These are phyloP conservation scores for Davidsoniella eucalypti DNA, from an alignment of 2,329 filamentous ascomycete genomes.

Conservation along the genomic window DNA sequence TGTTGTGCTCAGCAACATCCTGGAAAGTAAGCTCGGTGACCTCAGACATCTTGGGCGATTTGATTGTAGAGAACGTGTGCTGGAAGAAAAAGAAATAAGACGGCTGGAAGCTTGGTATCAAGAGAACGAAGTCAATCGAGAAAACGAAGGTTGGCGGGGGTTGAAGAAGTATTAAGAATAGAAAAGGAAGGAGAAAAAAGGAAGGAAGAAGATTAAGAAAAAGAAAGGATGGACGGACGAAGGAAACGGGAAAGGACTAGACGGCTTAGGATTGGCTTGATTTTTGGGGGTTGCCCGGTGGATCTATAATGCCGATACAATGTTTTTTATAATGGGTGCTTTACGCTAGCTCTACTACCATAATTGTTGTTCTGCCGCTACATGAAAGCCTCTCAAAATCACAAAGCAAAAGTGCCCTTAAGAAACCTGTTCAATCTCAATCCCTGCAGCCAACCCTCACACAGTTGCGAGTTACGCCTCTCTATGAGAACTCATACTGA, in stretches of 20 bases:
- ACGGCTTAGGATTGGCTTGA: neutral
- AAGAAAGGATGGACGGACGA: neutral
- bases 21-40: slow-evolving; percentile 49
- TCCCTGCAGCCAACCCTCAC: too few relatives aligned
- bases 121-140: neutral
- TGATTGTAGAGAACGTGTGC: neutral
- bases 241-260: slow-evolving; percentile 1
- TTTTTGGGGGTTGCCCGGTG: neutral
- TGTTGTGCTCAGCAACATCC: slow-evolving; percentile 71
- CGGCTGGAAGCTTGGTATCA: neutral
- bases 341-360: too few relatives aligned
- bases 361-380: too few relatives aligned
- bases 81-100: slow-evolving; percentile 9
- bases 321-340: too few relatives aligned
- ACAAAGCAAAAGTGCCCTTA: too few relatives aligned
- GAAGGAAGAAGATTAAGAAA: neutral
- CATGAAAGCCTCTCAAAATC: too few relatives aligned
- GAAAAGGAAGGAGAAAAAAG: slow-evolving; percentile 1
- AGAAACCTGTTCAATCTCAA: too few relatives aligned
- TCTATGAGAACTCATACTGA: too few relatives aligned
- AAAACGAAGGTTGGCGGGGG: neutral
- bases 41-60: slow-evolving; percentile 19
- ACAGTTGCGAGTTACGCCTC: too few relatives aligned
- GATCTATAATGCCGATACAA: too few relatives aligned
- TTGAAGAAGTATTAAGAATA: neutral